Evolutionary conservation across 2,329 filamentous ascomycete genomes (phyloP).

Genomic region (Aspergillus ochraceoroseus): DNA sequence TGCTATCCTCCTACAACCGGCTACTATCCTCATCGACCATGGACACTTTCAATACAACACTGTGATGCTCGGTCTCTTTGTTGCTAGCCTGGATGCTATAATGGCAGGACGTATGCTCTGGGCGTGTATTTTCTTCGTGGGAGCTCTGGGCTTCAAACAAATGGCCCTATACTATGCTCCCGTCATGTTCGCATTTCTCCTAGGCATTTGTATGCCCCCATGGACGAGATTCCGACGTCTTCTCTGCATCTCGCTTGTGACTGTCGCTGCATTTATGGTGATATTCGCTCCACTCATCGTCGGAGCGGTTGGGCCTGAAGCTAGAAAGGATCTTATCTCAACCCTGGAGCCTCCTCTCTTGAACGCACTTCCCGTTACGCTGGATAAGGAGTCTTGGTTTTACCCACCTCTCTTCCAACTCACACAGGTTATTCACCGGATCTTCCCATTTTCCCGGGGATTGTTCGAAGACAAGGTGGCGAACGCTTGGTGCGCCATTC

Average conservation of each 20-base stretch:
- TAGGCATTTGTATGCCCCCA: constrained; percentile 80
- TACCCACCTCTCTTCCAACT: constrained; percentile 74
- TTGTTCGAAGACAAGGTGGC: constrained; percentile 98
- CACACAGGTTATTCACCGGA: constrained; percentile 78
- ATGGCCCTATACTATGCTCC: constrained; percentile 98
- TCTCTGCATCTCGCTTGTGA: constrained; percentile 68
- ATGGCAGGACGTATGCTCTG: constrained; percentile 78
- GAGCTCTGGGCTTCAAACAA: constrained; percentile 94
- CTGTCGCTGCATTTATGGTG: constrained; percentile 65
- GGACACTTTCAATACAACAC: constrained; percentile 98
- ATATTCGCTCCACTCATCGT: constrained; percentile 70
- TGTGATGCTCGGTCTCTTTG: constrained; percentile 89
- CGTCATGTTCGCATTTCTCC: constrained; percentile 81
- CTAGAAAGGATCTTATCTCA: constrained; percentile 59
- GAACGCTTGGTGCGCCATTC: constrained; percentile 93
- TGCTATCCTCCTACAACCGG: constrained; percentile 87
- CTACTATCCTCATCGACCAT: constrained; percentile 86
- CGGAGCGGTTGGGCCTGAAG: constrained; percentile 64
- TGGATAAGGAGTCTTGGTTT: constrained; percentile 63
- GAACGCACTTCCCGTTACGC: constrained; percentile 52
- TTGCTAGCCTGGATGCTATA: constrained; percentile 84
- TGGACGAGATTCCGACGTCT: constrained; percentile 63
- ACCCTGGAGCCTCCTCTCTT: constrained; percentile 60
- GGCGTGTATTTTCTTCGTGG: constrained; percentile 90
- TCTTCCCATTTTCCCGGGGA: constrained; percentile 93